These are phyloP conservation scores for Paramecium caudatum DNA, from an alignment of 73 alveolate genomes.

Conservation along the genomic window DNA sequence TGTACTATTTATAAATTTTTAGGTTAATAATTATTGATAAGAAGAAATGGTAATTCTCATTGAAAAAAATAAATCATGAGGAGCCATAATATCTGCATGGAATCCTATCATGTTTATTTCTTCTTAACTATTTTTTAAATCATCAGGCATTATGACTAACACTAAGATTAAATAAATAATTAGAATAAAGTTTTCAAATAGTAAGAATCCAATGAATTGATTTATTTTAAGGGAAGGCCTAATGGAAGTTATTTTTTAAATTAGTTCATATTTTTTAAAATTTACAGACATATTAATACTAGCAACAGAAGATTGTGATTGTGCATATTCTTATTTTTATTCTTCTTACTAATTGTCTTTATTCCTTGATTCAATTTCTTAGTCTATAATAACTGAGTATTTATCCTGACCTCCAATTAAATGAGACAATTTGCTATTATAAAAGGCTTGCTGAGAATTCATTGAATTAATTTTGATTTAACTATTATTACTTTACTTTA, in stretches of 20 bases:
- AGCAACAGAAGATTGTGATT: constrained; percentile 11
- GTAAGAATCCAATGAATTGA: constrained; percentile 14
- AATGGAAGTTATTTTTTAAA: background rate
- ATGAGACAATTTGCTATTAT: constrained; percentile 31
- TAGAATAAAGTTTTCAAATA: background rate
- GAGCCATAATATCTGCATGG: constrained; percentile 58
- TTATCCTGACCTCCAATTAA: background rate
- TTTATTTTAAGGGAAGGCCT: background rate
- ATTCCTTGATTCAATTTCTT: background rate
- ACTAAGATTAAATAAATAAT: constrained; percentile 2
- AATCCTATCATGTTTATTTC: constrained; percentile 43
- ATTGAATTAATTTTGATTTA: background rate
- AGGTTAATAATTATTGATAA: background rate
- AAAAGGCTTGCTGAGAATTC: background rate
- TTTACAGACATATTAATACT: background rate
- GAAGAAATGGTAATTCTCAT: constrained; percentile 29
- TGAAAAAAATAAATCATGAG: constrained; percentile 39
- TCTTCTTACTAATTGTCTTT: background rate
- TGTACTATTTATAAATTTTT: background rate
- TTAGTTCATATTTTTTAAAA: background rate
- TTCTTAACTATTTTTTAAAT: background rate
- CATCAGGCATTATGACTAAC: background rate
- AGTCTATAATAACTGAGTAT: background rate
- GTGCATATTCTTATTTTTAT: background rate
- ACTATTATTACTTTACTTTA: background rate